phyloP scores from a whole-genome alignment of 2,329 filamentous ascomycete genomes.

The Epichloe sibirici region DNA sequence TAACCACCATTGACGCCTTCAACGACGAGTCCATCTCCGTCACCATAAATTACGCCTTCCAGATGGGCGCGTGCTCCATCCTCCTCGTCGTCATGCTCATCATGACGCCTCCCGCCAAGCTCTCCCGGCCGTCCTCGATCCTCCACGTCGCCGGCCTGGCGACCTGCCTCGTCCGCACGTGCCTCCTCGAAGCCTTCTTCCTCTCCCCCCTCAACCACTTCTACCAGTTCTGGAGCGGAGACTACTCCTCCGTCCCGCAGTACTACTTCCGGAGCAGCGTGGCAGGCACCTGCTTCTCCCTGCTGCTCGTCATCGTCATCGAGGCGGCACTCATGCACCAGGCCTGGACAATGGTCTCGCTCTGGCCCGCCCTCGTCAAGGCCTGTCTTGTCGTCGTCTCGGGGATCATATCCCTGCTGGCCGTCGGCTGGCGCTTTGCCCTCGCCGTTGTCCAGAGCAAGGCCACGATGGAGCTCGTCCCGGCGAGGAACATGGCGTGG shows the following conservation, averaged over 20 bases:
- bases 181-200: slow-evolving; percentile 46
- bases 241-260: slow-evolving; percentile 36
- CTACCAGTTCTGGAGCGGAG: slow-evolving; percentile 45
- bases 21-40: slow-evolving; percentile 22
- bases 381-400: slow-evolving; percentile 20
- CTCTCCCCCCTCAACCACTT: slow-evolving; percentile 47
- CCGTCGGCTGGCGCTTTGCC: slow-evolving; percentile 21
- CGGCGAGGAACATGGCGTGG: slow-evolving; percentile 21
- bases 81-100: slow-evolving; percentile 54
- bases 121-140: slow-evolving; percentile 49
- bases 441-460: slow-evolving; percentile 25
- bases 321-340: slow-evolving; percentile 38
- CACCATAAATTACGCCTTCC: slow-evolving; percentile 53
- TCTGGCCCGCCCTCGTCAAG: slow-evolving; percentile 31
- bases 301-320: slow-evolving; percentile 33
- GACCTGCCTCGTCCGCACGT: slow-evolving; percentile 46
- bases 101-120: slow-evolving; percentile 54
- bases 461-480: slow-evolving; percentile 13
- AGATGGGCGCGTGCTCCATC: slow-evolving; percentile 56
- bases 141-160: slow-evolving; percentile 51
- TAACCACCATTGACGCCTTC: slow-evolving; percentile 20
- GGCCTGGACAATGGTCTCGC: slow-evolving; percentile 37
- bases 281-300: slow-evolving; percentile 27
- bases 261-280: slow-evolving; percentile 25
- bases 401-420: slow-evolving; percentile 19